phyloP scores from a whole-genome alignment of 2,329 filamentous ascomycete species.

The Fusarium nisikadoi region DNA sequence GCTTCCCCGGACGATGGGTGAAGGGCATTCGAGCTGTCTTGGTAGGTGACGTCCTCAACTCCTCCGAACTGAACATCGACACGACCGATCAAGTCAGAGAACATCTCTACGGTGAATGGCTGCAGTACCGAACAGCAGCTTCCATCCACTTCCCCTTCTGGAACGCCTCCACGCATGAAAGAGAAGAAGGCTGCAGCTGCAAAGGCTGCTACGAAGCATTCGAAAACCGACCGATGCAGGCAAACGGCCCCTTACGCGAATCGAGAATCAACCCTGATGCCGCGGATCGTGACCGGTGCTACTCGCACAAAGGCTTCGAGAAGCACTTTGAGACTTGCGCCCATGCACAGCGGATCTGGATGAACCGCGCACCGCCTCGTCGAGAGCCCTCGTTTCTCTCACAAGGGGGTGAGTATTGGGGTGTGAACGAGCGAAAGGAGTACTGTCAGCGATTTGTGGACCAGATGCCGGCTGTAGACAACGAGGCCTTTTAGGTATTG shows the following conservation, averaged over 20 bases:
- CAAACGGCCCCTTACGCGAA: rapidly evolving
- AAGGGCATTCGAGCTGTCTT: background rate
- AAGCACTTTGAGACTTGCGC: background rate
- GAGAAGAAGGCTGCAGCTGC: rapidly evolving
- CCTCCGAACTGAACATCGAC: rapidly evolving
- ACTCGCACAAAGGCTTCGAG: background rate
- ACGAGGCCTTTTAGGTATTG: background rate
- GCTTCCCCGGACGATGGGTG: rapidly evolving
- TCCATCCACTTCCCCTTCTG: background rate
- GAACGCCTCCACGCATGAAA: rapidly evolving
- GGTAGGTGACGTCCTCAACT: background rate
- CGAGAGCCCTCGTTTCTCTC: background rate
- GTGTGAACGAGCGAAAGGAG: rapidly evolving
- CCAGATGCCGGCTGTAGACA: rapidly evolving
- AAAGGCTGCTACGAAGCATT: rapidly evolving
- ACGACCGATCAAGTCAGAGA: background rate
- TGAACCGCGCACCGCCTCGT: background rate
- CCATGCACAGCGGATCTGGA: background rate
- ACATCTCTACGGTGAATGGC: rapidly evolving
- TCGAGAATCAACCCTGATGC: no score
- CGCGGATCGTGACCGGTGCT: background rate
- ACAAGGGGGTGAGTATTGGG: background rate
- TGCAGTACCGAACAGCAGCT: rapidly evolving
- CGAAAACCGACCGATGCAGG: background rate
- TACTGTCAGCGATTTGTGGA: background rate